Base-by-base conservation (phyloP, 2,329 filamentous ascomycete genomes). In the Colletotrichum destructivum region DNA sequence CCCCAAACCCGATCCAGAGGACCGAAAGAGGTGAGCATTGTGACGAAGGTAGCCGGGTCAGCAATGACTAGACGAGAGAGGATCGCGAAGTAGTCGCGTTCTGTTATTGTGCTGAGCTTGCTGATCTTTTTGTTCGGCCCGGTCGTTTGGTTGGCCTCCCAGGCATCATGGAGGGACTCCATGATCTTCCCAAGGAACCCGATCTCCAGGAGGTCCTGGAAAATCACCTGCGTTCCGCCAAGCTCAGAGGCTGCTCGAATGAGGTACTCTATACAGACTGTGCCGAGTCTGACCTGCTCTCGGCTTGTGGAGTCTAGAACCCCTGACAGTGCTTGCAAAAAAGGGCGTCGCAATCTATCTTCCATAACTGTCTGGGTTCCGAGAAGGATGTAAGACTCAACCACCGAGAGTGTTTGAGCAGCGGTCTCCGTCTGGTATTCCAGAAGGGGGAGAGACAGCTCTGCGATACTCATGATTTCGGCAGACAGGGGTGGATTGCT, bases 71-170 rank as follows among this genome's bases (percentile, higher is more conserved):
- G 88, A 1, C 95, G 92, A 2, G 94, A 92, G 2, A 99, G 86
- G 2, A 98, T 90, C 5, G 90, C 89, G 78, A 97, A 93, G 80
- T 97, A 98, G 78, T 98, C 94, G 0, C 93, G 93, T 78, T 98
- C 91, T 0, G 93, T 91, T 13, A 95, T 88, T 15, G 91, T 90
- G 76, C 92, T 92, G 44, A 98, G 88, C 40, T 90, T 89, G 51
- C 91, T 88, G 23, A 89, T 86, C 75, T 88, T 93, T 35, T 88
- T 88, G 77, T 94, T 93, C 0, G 96, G 95, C 0, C 96, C 96
- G 0, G 93, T 93, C 0, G 93, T 94, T 79, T 97, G 92, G 76
- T 93, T 92, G 3, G 94, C 91, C 77, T 93, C 89, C 87, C 90
- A 91, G 3, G 91, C 88, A 63, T 91, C 88, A 77, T 90, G 90